Percentiles rank a stretch among this genome's conserved stretches.
These are phyloP conservation scores for Vitis labrusca DNA, from an alignment of 164 flowering plant genomes.

Conservation along the genomic window DNA sequence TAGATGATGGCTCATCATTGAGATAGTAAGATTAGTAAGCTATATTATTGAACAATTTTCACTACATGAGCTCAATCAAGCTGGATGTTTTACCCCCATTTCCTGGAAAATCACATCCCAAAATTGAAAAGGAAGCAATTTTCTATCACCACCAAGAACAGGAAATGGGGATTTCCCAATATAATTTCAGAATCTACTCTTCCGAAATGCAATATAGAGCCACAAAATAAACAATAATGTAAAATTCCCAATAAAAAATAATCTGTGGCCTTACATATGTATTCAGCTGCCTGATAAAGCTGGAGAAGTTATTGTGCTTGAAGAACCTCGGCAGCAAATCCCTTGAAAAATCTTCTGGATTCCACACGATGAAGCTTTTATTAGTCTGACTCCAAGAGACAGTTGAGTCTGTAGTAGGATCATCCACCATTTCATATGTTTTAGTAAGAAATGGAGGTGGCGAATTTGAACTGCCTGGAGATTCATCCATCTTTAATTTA, in stretches of 20 bases:
- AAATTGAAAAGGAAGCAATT: background rate
- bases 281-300: slow-evolving; percentile 65
- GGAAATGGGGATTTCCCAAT: too few species aligned
- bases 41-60: too few species aligned
- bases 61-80: too few species aligned
- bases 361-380: slow-evolving; percentile 61
- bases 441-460: slow-evolving; percentile 55
- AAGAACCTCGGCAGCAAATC: slow-evolving; percentile 58
- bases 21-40: too few species aligned
- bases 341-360: slow-evolving; percentile 50
- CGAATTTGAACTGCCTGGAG: slow-evolving; percentile 30
- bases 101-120: background rate
- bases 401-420: slow-evolving; percentile 38
- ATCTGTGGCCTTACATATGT: slow-evolving; percentile 49
- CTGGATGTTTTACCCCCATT: too few species aligned
- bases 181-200: too few species aligned
- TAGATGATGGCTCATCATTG: too few species aligned
- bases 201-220: too few species aligned
- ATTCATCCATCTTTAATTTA: slow-evolving; percentile 39
- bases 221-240: too few species aligned
- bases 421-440: slow-evolving; percentile 66
- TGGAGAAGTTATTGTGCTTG: slow-evolving; percentile 72
- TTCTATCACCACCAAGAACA: too few species aligned
- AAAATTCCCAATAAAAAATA: too few species aligned
- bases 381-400: slow-evolving; percentile 58